A percentile compares a stretch with the other conserved stretches of the same genome.
Evolutionary conservation across 345 rosid species (phyloP).

Genomic region (Syzygium aqueum): DNA sequence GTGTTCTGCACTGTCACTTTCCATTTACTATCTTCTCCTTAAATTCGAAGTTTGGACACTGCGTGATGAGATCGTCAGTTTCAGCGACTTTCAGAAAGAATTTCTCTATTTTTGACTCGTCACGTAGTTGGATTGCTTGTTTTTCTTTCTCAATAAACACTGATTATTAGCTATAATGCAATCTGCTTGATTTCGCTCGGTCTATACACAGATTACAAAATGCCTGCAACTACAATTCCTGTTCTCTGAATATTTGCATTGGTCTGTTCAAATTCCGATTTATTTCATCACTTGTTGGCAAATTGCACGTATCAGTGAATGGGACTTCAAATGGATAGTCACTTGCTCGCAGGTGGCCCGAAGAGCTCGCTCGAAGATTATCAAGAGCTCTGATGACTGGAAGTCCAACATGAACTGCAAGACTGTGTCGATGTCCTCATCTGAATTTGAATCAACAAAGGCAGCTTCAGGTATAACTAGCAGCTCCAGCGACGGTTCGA

Average conservation of each 20-base stretch:
- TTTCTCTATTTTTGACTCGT: background rate
- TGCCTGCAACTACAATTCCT: background rate
- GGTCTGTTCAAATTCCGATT: background rate
- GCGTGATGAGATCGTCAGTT: background rate
- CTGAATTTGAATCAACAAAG: conserved; percentile 23
- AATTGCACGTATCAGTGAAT: background rate
- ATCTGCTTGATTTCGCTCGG: background rate
- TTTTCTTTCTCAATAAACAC: background rate
- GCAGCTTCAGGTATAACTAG: conserved; percentile 53
- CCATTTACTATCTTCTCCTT: background rate
- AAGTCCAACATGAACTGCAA: conserved; percentile 1
- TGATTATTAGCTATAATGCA: background rate
- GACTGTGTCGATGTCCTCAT: conserved; percentile 5
- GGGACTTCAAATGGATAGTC: background rate
- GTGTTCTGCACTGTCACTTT: background rate
- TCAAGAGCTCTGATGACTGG: conserved; percentile 16
- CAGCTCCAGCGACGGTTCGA: conserved; percentile 43
- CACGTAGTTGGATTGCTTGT: background rate
- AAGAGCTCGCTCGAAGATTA: conserved; percentile 41
- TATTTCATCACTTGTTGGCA: too few relatives aligned
- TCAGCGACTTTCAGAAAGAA: background rate
- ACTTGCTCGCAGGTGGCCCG: conserved; percentile 29
- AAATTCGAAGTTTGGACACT: background rate
- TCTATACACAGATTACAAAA: background rate
- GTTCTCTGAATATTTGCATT: background rate